Evolutionary conservation across 2,329 filamentous ascomycete species (phyloP), one percentile per base, ranked within the genome.

Genomic region (Sclerotinia trifoliorum): DNA sequence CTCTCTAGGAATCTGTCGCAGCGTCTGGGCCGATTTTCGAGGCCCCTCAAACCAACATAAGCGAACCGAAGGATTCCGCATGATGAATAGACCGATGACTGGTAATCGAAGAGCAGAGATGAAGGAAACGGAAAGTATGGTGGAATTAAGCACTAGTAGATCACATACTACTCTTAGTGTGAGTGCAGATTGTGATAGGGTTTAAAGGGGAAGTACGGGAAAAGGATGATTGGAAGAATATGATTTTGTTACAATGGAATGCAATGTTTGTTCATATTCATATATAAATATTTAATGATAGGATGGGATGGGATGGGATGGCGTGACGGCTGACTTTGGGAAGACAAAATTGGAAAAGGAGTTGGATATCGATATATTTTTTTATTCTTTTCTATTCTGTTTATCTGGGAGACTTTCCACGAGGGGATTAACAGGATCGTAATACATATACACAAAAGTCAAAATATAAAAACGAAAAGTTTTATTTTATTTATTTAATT

Each of bases 1-100:
- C 0, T 92, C 89, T 6, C 86, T 87, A 11, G 15, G 55, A 6
- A 66, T 66, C 2, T 66, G 65, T 26, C 65, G 65, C 15, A 51
- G 29, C 7, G 55, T 61, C 17, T 66, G 65, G 65, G n/a, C 42
- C 5, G 65, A 66, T 29, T 29, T 61, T 5, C 29, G 55, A 8
- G 55, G 65, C 2, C 65, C 65, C 6, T 21, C 65, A 0, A 26
- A 48, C 2, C 65, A 66, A 42, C 44, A 39, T 51, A 58, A 15
- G 11, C 49, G n/a, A 44, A 29, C 1, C 2, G 65, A 66, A 5
- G 65, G 65, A 4, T 66, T 66, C 6, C 55, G 46, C 17, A 61
- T 61, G 65, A 66, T 66, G 32, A 55, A 61, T 13, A 44, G 55
- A 2, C 65, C 65, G 1, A 44, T 26, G 35, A 56, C 32, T 11